Conservation (phyloP, 441 rosid species). For the Jatropha multifida region DNA sequence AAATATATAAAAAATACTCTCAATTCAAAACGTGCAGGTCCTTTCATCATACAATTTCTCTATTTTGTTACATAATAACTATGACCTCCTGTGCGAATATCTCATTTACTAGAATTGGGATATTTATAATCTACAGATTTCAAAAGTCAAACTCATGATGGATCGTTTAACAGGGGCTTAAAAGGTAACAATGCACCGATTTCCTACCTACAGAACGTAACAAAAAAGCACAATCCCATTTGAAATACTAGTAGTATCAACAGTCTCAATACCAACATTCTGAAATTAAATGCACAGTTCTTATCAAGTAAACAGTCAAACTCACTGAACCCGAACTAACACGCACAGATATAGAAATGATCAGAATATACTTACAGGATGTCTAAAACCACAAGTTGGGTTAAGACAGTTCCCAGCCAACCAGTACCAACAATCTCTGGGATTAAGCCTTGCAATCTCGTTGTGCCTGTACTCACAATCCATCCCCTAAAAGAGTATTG, state of each 20-base stretch:
- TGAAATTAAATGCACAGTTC: background rate
- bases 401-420: conserved; percentile 51
- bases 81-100: background rate
- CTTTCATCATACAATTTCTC: background rate
- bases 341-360: background rate
- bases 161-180: background rate
- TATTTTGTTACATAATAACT: background rate
- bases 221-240: background rate
- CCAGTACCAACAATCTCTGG: conserved; percentile 67
- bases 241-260: background rate
- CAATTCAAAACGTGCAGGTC: background rate
- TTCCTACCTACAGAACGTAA: background rate
- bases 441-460: conserved; percentile 57
- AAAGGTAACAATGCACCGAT: background rate
- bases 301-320: background rate
- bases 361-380: conserved; percentile 43
- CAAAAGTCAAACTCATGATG: background rate
- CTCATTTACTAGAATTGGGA: background rate
- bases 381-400: conserved; percentile 52
- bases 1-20: background rate
- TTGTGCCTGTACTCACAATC: conserved; percentile 55
- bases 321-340: background rate
- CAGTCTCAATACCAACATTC: background rate
- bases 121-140: too few species aligned
- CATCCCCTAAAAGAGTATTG: conserved; percentile 29